Percentiles rank a stretch among this genome's conserved stretches.
Evolutionary conservation across 257 asterid genomes (phyloP).

Genomic region (Primulina eburnea): DNA sequence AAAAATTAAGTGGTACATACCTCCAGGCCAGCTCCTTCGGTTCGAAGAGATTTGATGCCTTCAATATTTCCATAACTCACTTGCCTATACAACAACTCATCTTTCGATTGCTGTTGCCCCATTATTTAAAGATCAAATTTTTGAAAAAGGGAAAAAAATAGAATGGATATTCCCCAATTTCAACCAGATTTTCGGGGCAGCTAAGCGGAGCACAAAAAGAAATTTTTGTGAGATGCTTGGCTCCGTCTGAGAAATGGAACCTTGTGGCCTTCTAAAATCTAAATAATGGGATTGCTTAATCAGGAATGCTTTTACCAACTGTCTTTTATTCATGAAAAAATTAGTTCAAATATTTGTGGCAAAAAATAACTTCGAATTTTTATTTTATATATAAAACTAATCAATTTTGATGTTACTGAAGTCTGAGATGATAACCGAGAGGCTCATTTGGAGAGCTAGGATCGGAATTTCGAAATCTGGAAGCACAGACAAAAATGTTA

Average conservation of each 20-base stretch:
- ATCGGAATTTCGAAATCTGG: too few species aligned
- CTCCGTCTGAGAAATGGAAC: background rate
- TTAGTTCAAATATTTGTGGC: too few species aligned
- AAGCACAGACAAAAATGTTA: too few species aligned
- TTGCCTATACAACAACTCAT: constrained; percentile 44
- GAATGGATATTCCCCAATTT: background rate
- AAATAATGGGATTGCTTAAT: background rate
- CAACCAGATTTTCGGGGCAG: background rate
- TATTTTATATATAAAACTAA: too few species aligned
- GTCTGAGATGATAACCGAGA: too few species aligned
- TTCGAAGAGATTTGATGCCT: constrained; percentile 48
- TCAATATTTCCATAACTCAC: constrained; percentile 45
- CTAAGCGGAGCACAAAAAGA: background rate
- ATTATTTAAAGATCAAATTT: constrained; percentile 18
- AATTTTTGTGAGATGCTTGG: background rate
- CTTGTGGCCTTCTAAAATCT: background rate
- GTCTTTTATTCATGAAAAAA: background rate
- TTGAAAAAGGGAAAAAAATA: background rate
- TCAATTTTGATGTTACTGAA: too few species aligned
- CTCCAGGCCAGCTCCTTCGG: constrained; percentile 58
- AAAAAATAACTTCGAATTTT: too few species aligned
- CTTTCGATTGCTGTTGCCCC: constrained; percentile 56
- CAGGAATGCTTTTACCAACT: background rate
- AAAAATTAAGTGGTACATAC: constrained; percentile 25
- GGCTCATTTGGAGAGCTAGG: too few species aligned